phyloP scores from a whole-genome alignment of 2,329 filamentous ascomycete species.

The Purpureocillium lavendulum region DNA sequence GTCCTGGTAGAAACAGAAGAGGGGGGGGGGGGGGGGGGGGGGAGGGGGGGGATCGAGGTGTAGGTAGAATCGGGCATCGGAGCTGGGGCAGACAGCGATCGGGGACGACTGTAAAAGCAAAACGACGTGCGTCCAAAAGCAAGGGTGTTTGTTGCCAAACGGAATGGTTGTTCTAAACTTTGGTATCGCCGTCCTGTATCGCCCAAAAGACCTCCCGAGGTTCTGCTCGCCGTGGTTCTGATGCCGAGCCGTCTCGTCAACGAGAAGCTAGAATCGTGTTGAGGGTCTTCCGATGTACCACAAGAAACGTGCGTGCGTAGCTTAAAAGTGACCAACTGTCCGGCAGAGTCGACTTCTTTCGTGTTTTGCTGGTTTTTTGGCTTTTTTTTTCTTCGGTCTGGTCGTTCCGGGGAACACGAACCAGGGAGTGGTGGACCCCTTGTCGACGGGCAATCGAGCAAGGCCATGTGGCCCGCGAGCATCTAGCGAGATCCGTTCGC shows the following conservation, averaged over 20 bases:
- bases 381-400: neutral
- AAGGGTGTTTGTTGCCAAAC: conserved; percentile 12
- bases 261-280: conserved; percentile 5
- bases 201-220: conserved; percentile 2
- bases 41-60: neutral
- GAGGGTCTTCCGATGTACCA: conserved; percentile 1
- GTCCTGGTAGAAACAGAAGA: neutral
- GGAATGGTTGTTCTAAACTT: conserved; percentile 7
- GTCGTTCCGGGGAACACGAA: too few species aligned
- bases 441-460: too few species aligned
- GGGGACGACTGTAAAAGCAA: conserved; percentile 1
- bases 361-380: neutral
- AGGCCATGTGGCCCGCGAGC: too few species aligned
- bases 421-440: too few species aligned
- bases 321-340: conserved; percentile 8
- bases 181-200: conserved; percentile 3
- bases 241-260: conserved; percentile 11
- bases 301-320: conserved; percentile 1
- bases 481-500: conserved; percentile 7
- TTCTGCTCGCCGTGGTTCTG: conserved; percentile 2
- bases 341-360: conserved; percentile 10
- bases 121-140: conserved; percentile 1
- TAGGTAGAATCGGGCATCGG: neutral
- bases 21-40: neutral
- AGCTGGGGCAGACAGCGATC: conserved; percentile 1